Percentiles rank a stretch among this genome's conserved stretches.
phyloP scores from a whole-genome alignment of 176 grass and related monocot species.

The Eremochloa ophiuroides region DNA sequence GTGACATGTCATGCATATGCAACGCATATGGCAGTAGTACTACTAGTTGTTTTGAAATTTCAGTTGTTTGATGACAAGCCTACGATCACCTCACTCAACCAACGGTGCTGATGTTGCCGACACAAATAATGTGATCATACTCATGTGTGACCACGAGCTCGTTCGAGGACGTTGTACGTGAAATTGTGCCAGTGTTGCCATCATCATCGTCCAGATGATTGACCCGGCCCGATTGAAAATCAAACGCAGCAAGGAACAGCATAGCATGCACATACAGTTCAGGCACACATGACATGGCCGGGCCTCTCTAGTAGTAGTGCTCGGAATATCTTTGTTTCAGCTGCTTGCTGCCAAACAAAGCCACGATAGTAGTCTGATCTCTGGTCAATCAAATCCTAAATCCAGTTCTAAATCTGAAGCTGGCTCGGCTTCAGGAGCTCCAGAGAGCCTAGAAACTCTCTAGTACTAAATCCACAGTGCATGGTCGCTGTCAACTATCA shows the following conservation, averaged over 20 bases:
- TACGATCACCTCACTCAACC: no score
- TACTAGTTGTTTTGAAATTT: not conserved
- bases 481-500: no score
- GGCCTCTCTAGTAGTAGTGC: not conserved
- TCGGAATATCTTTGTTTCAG: not conserved
- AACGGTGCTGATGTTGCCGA: not conserved
- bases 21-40: no score
- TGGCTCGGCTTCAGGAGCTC: not conserved
- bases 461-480: not conserved
- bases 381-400: not conserved
- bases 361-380: not conserved
- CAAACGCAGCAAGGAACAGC: not conserved
- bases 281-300: no score
- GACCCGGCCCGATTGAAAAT: conserved; percentile 9
- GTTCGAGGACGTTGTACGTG: no score
- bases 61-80: not conserved
- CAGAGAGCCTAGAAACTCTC: not conserved
- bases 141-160: no score
- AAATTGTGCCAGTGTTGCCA: no score
- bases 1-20: not conserved
- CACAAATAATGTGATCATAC: no score
- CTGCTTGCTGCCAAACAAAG: conserved; percentile 34
- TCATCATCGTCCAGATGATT: conserved; percentile 33
- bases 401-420: conserved; percentile 31
- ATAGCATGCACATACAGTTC: not conserved